Percentiles rank a stretch among this genome's conserved stretches.
phyloP scores from a whole-genome alignment of 2,329 filamentous ascomycete genomes.

The Curvularia verruculosa region DNA sequence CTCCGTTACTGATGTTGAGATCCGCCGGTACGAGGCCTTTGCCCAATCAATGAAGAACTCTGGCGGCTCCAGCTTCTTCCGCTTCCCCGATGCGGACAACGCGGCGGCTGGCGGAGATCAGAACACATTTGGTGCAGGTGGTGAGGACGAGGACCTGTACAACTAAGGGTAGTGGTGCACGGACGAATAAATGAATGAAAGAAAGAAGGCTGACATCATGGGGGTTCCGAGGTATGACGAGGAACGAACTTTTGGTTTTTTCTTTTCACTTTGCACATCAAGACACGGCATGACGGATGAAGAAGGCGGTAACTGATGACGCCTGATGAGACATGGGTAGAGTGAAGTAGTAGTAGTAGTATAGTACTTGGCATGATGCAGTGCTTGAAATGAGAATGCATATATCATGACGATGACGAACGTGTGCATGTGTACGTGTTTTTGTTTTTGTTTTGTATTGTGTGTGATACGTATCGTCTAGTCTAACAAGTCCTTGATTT shows the following conservation, averaged over 20 bases:
- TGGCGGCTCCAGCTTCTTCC: constrained; percentile 95
- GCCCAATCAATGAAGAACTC: constrained; percentile 99
- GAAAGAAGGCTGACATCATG: constrained; percentile 16
- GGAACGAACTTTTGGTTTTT: constrained; percentile 20
- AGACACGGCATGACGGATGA: constrained; percentile 26
- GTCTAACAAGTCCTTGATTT: not conserved
- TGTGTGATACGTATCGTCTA: not conserved
- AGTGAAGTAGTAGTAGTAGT: not conserved
- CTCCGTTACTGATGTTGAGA: constrained; percentile 96
- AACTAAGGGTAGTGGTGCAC: constrained; percentile 66
- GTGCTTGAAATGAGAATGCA: constrained; percentile 19
- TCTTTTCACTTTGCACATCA: constrained; percentile 16
- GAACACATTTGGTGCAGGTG: constrained; percentile 76
- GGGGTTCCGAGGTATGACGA: constrained; percentile 22
- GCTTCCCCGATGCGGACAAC: constrained; percentile 72
- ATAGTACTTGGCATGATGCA: constrained; percentile 10
- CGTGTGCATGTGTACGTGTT: no score
- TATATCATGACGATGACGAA: constrained; percentile 11
- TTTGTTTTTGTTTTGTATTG: not conserved
- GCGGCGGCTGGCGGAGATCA: constrained; percentile 54
- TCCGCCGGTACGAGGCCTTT: constrained; percentile 97
- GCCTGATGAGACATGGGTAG: constrained; percentile 11
- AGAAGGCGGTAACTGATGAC: constrained; percentile 23
- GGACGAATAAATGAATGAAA: constrained; percentile 4
- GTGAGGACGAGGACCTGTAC: constrained; percentile 96